Evolutionary conservation across 305 asterid genomes (phyloP), one percentile per base, ranked within the genome.

Genomic region (Solanum aculeatissimum): DNA sequence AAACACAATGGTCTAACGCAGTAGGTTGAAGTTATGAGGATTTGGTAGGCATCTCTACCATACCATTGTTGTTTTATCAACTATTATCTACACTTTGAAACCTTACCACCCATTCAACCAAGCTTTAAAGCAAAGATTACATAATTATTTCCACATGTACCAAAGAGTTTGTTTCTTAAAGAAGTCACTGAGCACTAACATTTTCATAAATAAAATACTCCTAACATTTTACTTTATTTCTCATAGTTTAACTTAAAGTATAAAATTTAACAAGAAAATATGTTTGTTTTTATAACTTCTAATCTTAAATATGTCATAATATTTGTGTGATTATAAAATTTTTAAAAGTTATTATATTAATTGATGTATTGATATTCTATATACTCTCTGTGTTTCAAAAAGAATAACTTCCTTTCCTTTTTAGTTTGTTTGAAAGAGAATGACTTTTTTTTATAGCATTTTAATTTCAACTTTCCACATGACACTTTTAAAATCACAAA

Each of bases 121-220:
- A 72, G 63, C 90, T 80, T 88, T 84, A 27, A 88, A 88, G 90
- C 87, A 83, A 88, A 85, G 88, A 53, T 85, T 83, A 81, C 74
- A 85, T 88, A 84, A 88, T 85, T 88, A 85, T 79, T 38, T 74
- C 42, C 88, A 83, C 85, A 68, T 55, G 21, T 23, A 79, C 83
- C 65, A 63, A 19, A 62, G 15, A 27, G 32, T 63, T 62, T 27
- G 66, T 43, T 32, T 60, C 42, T 43, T 54, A 54, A 43, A 58
- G 18, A 57, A 71, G 51, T 23, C 72, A n/a, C 35, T 55, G 25
- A 60, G 29, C 72, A 60, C 43, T 25, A 81, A 60, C 40, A 58
- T 81, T 25, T 58, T 62, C 70, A 15, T 23, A 42, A 27, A 60
- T 47, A n/a, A 7, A 21, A 9, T 32, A 42, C 80, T 71, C 23